Base-by-base conservation (phyloP, 164 flowering plant species). In the Macadamia integrifolia region DNA sequence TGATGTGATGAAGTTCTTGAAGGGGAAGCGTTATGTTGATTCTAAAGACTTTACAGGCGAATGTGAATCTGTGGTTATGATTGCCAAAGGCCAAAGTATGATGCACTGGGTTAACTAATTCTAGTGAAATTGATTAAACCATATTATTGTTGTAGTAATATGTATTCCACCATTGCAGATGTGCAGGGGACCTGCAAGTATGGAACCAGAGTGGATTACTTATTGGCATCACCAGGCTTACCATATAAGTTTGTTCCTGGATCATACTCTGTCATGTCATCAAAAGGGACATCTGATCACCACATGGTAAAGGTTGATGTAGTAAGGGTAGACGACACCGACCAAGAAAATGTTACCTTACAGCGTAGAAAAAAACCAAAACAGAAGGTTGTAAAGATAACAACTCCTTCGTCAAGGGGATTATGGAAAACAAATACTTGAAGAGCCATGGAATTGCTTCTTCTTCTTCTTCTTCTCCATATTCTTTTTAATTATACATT, bases 101-200 rank as follows among this genome's bases (percentile, higher is more conserved):
- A 13, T 18, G 32, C 18, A 53, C 29, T 23, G 2, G 9, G 11
- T 61, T 30, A 55, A 30, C 61, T 30, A 15, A 35, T 8, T 67
- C 31, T 18, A 28, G 65, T 50, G 44, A 12, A 61, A n/a, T 35
- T n/a, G 28, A 5, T 13, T 3, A 13, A 9, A 49, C 46, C 5
- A 18, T 49, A 11, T 31, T 44, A 17, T 28, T 1, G 1, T 50
- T 35, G 49, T 12, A 50, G 5, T 65, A 60, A 32, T 65, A 30
- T 52, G 28, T 60, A 30, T 65, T 66, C 64, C 11, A 40, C 13
- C 13, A 31, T 44, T 75, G 70, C 80, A 94, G 99, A 85, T 81
- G 97, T 94, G 65, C 99, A 94, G 64, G 99, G 99, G 53, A 94
- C 99, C 1, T 92, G 97, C 83, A 94, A 90, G 77, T 92, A 94